Percentiles rank a stretch among this genome's conserved stretches.
These are phyloP conservation scores for Tetradesmus lagerheimii DNA, from an alignment of 139 green algal species.

Conservation along the genomic window DNA sequence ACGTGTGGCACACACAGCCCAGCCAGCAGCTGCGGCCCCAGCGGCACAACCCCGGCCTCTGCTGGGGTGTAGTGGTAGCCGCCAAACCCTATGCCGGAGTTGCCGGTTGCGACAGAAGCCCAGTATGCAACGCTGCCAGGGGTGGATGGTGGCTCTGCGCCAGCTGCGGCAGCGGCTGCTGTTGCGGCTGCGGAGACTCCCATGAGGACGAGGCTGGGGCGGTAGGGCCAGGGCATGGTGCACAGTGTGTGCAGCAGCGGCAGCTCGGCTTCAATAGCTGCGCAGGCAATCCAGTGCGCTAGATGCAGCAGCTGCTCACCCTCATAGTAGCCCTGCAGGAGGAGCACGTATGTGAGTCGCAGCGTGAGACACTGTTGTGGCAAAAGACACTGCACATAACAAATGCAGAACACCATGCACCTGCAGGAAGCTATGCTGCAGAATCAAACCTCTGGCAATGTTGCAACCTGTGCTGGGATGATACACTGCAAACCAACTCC, in stretches of 20 bases:
- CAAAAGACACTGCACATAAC: no score
- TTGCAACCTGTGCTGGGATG: no score
- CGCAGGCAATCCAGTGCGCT: conserved; percentile 58
- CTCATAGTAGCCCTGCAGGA: conserved; percentile 60
- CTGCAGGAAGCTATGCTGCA: no score
- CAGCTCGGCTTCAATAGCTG: conserved; percentile 54
- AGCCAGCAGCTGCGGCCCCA: conserved; percentile 3
- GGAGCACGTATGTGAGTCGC: not conserved
- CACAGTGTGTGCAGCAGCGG: conserved; percentile 71
- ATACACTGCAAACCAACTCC: no score
- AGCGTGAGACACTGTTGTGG: no score
- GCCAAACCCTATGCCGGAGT: not conserved
- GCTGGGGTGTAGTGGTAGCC: not conserved
- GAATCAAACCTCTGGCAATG: no score
- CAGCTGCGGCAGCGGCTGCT: conserved; percentile 21
- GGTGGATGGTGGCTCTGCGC: not conserved
- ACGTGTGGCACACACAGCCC: conserved; percentile 7
- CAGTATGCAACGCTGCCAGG: conserved; percentile 35
- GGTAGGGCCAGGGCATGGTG: conserved; percentile 52
- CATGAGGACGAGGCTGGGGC: conserved; percentile 4
- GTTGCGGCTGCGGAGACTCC: not conserved
- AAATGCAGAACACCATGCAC: no score
- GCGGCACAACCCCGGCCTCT: conserved; percentile 4
- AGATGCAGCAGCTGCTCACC: conserved; percentile 55
- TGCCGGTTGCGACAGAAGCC: not conserved